Base-by-base conservation (phyloP, 1,284 basidiomycete genomes). In the Pseudozyma tsukubaensis region DNA sequence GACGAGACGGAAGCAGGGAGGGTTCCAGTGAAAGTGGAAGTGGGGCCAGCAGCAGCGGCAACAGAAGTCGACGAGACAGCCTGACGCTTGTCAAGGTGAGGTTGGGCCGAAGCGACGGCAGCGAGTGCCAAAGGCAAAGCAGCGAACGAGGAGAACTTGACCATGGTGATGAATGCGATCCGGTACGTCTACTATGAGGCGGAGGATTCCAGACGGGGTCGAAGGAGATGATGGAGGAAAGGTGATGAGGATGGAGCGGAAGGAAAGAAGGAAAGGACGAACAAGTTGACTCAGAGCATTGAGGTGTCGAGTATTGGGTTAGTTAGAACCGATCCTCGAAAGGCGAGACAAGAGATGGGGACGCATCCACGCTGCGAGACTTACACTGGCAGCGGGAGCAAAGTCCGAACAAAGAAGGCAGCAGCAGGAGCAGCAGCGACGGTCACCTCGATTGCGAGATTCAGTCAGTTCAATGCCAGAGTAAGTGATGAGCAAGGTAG, bases 21-120 rank as follows among this genome's bases (percentile, higher is more conserved):
- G 12, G 64, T 50, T 50, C 78, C 77, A 29, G 69, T 79, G 55
- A 78, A 78, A 49, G 72, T 68, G 34, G 73, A 72, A 52, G 76
- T 75, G 18, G 76, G 54, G 50, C 21, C 53, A 44, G 70, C 59
- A 32, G 72, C 51, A 5, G 58, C 69, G n/a, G 57, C 66, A 49
- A 52, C 52, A 18, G 62, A 44, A 14, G 58, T 50, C 11, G 64
- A 53, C 7, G 71, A 18, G 67, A 60, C 59, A 21, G 57, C 56
- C 36, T 76, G 72, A 47, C 68, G 68, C 54, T 61, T 64, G 44
- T 64, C 64, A 45, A 67, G 50, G 48, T 67, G 49, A 18, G 63
- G 60, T 37, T 59, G 56, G 49, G 60, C 69, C 9, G 58, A 58
- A 44, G 54, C 59, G 8, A 66, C 29, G 49, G 66, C 72, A n/a